phyloP scores from a whole-genome alignment of 345 rosid species.

The Gossypium arboreum region DNA sequence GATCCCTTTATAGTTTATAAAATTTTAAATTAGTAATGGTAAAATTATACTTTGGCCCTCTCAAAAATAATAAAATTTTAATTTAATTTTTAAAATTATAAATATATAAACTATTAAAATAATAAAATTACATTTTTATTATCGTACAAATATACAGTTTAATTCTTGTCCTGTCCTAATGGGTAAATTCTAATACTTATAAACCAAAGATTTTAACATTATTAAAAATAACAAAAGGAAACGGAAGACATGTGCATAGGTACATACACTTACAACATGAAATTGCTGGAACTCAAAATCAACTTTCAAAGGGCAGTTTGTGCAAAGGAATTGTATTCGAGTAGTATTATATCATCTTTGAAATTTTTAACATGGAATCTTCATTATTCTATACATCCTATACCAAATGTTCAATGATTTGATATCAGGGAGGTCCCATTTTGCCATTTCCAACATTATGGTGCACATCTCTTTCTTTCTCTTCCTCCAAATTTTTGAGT shows the following conservation, averaged over 20 bases:
- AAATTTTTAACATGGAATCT: slow-evolving; percentile 3
- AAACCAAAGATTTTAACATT: neutral
- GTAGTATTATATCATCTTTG: slow-evolving; percentile 24
- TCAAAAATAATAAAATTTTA: too few relatives aligned
- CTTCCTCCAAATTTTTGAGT: slow-evolving; percentile 3
- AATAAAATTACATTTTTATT: too few relatives aligned
- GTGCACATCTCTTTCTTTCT: slow-evolving; percentile 21
- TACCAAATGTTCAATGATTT: slow-evolving; percentile 14
- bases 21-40: too few relatives aligned
- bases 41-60: too few relatives aligned
- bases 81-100: too few relatives aligned
- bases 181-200: neutral
- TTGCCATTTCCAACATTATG: neutral
- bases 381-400: neutral
- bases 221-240: neutral
- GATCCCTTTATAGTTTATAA: too few relatives aligned
- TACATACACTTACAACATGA: too few relatives aligned
- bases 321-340: slow-evolving; percentile 6
- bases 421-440: slow-evolving; percentile 14
- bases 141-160: too few relatives aligned
- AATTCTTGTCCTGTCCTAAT: too few relatives aligned
- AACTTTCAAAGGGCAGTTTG: neutral
- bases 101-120: too few relatives aligned
- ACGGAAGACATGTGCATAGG: neutral
- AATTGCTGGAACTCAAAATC: slow-evolving; percentile 9